Evolutionary conservation across 176 grass and related monocot genomes (phyloP).

Genomic region (Oryza longistaminata): DNA sequence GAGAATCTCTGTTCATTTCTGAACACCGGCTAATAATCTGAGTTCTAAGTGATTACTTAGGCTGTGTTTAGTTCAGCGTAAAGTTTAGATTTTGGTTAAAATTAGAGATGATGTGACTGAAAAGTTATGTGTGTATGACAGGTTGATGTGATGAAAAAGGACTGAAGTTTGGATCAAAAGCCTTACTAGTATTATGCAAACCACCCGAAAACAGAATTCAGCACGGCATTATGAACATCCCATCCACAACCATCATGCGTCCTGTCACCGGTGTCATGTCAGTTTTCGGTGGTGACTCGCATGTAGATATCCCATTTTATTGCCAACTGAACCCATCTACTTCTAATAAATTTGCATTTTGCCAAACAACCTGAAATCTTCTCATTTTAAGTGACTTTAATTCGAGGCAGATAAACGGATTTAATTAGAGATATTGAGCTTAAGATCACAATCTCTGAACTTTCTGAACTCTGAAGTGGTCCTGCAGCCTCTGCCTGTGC

Average conservation of each 20-base stretch:
- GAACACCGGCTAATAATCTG: not conserved
- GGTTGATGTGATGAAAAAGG: too few relatives aligned
- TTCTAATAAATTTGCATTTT: not conserved
- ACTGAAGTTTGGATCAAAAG: too few relatives aligned
- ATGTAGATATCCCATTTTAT: not conserved
- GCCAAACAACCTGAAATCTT: not conserved
- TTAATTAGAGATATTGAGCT: not conserved
- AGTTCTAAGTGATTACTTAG: too few relatives aligned
- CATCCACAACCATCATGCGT: not conserved
- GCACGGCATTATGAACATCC: not conserved
- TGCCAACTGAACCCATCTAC: not conserved
- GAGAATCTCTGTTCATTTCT: not conserved
- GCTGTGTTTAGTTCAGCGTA: too few relatives aligned
- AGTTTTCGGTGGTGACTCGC: constrained; percentile 7
- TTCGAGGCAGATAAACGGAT: not conserved
- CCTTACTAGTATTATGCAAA: too few relatives aligned
- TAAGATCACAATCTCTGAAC: not conserved
- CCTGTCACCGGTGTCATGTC: not conserved
- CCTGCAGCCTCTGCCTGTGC: not conserved
- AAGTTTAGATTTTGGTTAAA: too few relatives aligned
- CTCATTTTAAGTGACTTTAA: not conserved
- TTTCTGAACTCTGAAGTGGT: not conserved
- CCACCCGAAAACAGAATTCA: not conserved
- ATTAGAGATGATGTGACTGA: too few relatives aligned
- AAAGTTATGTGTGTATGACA: too few relatives aligned